Percentiles rank a stretch among this genome's conserved stretches.
phyloP scores from a whole-genome alignment of 2,329 filamentous ascomycete species.

The Magnaporthiopsis poae region DNA sequence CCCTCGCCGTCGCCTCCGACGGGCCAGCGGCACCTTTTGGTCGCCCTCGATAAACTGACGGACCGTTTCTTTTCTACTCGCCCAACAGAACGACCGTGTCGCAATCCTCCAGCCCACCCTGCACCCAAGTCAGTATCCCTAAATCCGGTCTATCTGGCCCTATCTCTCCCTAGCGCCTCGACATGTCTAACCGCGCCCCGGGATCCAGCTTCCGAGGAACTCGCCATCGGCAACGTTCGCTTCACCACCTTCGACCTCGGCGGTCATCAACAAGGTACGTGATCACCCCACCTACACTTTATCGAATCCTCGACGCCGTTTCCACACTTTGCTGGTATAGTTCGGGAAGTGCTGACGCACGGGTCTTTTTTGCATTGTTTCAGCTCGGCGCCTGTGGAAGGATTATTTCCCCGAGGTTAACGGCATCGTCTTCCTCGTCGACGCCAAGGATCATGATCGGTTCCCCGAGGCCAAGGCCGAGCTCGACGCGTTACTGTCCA shows the following conservation, averaged over 20 bases:
- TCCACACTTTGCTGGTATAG: neutral
- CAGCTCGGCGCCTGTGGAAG: constrained; percentile 86
- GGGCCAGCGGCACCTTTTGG: neutral
- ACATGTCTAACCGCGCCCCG: neutral
- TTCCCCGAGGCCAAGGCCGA: constrained; percentile 91
- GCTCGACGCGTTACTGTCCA: constrained; percentile 85
- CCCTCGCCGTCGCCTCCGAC: neutral
- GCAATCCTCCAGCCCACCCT: constrained; percentile 83
- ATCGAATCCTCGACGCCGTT: constrained; percentile 4
- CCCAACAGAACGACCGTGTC: constrained; percentile 71
- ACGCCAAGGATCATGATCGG: constrained; percentile 93
- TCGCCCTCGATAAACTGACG: constrained; percentile 4
- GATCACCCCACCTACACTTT: neutral
- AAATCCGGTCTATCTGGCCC: neutral
- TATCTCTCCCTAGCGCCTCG: neutral
- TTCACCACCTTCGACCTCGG: constrained; percentile 93
- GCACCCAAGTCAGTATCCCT: constrained; percentile 63
- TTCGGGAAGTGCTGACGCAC: neutral
- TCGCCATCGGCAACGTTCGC: constrained; percentile 83
- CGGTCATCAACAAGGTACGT: constrained; percentile 78
- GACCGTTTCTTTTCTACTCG: constrained; percentile 5
- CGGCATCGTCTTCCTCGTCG: constrained; percentile 94
- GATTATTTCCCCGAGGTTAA: constrained; percentile 95
- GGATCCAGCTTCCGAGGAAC: constrained; percentile 68
- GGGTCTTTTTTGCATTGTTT: neutral